Base-by-base conservation (phyloP, 192 early-diverging fungal genomes). In the Haplosporangium gracile region DNA sequence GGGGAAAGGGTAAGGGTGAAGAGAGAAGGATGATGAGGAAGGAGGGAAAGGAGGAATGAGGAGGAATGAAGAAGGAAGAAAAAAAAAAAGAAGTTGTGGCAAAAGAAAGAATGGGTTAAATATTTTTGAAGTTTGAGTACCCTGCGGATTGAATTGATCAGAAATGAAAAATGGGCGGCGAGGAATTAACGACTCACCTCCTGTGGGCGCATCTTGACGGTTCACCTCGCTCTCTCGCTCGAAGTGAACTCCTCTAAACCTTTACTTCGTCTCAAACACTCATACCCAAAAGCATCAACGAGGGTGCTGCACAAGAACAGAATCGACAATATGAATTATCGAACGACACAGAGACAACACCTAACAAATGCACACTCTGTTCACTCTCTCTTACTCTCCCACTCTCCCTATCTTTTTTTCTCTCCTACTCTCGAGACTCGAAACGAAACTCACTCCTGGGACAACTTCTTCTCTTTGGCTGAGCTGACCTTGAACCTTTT, bases 401-500 rank as follows among this genome's bases (percentile, higher is more conserved):
- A 36, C 49, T 2, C 10, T 16, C 47, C 7, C 47, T 49, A 6
- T 16, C 47, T 9, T 0, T 49, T 9, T 16, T 11, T 49, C 47
- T 51, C 38, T 24, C 2, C 11, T 29, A 16, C 65, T 68, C n/a
- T 68, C 29, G 65, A 51, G 49, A 26, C 55, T 65, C 2, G 29
- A 65, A 32, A 65, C 38, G 40, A 16, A 18, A 51, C 49, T 38
- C 39, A 42, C 40, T 38, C 20, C 20, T 40, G 22, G 20, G 69
- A 70, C 69, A 39, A 39, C 39, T 26, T 45, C 43, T 72, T 29
- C 42, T 32, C 11, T 42, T 72, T 36, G 24, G 70, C 43, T 42
- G 34, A 7, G 71, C 71, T 72, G 71, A 45, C 71, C 26, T 72
- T 72, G 24, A 72, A 72, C 43, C 43, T 45, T 70, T 72, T 72